A percentile compares a stretch with the other conserved stretches of the same genome.
Evolutionary conservation across 2,329 filamentous ascomycete species (phyloP).

Genomic region (Ceratocystis ficicola): DNA sequence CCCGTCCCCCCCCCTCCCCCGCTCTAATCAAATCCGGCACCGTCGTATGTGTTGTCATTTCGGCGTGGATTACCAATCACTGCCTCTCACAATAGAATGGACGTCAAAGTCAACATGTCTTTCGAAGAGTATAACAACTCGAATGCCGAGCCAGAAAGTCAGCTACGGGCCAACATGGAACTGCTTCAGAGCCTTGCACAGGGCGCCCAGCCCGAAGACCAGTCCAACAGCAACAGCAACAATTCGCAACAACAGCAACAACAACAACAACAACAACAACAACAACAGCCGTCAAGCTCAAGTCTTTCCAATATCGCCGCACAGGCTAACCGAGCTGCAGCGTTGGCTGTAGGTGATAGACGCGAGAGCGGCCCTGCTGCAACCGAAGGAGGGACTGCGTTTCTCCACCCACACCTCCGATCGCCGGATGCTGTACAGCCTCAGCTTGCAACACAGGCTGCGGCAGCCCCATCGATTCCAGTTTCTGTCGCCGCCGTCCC

Average conservation of each 20-base stretch:
- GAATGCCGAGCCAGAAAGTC: slow-evolving; percentile 8
- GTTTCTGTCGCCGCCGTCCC: slow-evolving; percentile 6
- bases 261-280: neutral
- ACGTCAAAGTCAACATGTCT: slow-evolving; percentile 14
- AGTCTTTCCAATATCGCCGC: slow-evolving; percentile 15
- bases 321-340: slow-evolving; percentile 13
- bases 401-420: slow-evolving; percentile 9
- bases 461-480: neutral
- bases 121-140: slow-evolving; percentile 17
- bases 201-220: slow-evolving; percentile 10
- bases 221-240: slow-evolving; percentile 1
- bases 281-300: neutral
- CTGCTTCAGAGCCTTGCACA: slow-evolving; percentile 19
- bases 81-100: neutral
- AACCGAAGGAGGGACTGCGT: neutral
- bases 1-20: neutral
- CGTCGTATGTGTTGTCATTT: neutral
- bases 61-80: neutral
- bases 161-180: slow-evolving; percentile 19
- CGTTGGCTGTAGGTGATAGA: neutral
- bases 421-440: neutral
- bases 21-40: neutral
- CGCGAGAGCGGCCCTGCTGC: neutral
- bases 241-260: neutral
- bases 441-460: neutral